These are phyloP conservation scores for Macaranga tanarius DNA, from an alignment of 441 rosid species.

Conservation along the genomic window DNA sequence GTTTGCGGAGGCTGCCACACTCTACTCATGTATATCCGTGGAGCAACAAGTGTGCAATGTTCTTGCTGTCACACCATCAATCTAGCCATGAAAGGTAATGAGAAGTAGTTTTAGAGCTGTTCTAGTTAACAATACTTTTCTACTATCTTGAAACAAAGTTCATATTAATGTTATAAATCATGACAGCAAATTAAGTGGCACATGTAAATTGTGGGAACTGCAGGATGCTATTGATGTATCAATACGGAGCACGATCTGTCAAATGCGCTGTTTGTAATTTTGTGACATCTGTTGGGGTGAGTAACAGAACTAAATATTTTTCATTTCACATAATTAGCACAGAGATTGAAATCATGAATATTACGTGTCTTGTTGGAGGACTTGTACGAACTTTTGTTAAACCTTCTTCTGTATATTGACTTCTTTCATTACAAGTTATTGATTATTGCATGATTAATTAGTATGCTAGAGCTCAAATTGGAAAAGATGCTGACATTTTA, in stretches of 20 bases:
- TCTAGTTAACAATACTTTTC: neutral
- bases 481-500: no score
- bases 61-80: conserved; percentile 96
- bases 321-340: neutral
- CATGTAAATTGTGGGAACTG: conserved; percentile 95
- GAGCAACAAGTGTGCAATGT: conserved; percentile 98
- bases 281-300: conserved; percentile 84
- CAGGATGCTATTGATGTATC: conserved; percentile 94
- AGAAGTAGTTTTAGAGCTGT: no score
- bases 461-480: no score
- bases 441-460: neutral
- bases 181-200: conserved; percentile 93
- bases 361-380: no score
- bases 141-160: neutral
- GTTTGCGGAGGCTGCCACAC: conserved; percentile 99
- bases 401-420: neutral
- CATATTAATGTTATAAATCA: conserved; percentile 1
- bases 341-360: no score
- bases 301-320: conserved; percentile 11
- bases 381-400: neutral
- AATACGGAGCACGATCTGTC: conserved; percentile 88
- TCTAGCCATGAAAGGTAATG: conserved; percentile 83
- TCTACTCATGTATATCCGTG: conserved; percentile 91
- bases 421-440: neutral
- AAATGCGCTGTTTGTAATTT: conserved; percentile 97